Evolutionary conservation across 2,329 filamentous ascomycete genomes (phyloP).

Genomic region (Botrytis elliptica): DNA sequence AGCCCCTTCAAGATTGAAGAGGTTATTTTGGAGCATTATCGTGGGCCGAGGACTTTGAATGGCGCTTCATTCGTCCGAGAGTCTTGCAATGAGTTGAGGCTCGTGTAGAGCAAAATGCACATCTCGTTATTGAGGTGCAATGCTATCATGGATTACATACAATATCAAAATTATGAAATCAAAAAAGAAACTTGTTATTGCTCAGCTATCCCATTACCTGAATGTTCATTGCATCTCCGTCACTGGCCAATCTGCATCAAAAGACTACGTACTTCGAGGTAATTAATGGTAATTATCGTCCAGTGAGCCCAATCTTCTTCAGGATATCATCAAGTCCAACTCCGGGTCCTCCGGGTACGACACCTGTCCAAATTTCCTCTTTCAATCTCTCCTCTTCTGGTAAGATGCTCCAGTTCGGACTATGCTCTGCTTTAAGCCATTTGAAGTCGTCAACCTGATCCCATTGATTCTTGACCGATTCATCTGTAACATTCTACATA

Average conservation of each 20-base stretch:
- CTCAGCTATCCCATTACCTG: slow-evolving; percentile 7
- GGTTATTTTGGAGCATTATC: not conserved
- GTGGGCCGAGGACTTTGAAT: not conserved
- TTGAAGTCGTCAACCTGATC: slow-evolving; percentile 95
- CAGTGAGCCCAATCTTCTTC: slow-evolving; percentile 46
- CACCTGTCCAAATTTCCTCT: slow-evolving; percentile 66
- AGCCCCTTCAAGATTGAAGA: not conserved
- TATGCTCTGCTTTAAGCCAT: slow-evolving; percentile 83
- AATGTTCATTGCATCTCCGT: not conserved
- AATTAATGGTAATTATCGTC: slow-evolving; percentile 12
- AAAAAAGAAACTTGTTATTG: not conserved
- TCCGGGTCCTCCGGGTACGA: slow-evolving; percentile 62
- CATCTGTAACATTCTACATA: slow-evolving; percentile 32
- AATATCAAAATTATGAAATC: not conserved
- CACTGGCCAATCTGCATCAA: not conserved
- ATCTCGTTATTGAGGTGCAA: not conserved
- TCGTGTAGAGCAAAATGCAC: not conserved
- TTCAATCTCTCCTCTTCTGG: slow-evolving; percentile 57
- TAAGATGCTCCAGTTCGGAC: slow-evolving; percentile 82
- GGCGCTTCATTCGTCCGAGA: not conserved
- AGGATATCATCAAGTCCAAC: slow-evolving; percentile 66
- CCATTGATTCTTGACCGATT: slow-evolving; percentile 65
- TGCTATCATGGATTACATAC: not conserved
- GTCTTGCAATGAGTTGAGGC: not conserved
- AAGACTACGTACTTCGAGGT: not conserved